phyloP scores from a whole-genome alignment of 1,284 basidiomycete genomes.

The Boletus hoseneyae region DNA sequence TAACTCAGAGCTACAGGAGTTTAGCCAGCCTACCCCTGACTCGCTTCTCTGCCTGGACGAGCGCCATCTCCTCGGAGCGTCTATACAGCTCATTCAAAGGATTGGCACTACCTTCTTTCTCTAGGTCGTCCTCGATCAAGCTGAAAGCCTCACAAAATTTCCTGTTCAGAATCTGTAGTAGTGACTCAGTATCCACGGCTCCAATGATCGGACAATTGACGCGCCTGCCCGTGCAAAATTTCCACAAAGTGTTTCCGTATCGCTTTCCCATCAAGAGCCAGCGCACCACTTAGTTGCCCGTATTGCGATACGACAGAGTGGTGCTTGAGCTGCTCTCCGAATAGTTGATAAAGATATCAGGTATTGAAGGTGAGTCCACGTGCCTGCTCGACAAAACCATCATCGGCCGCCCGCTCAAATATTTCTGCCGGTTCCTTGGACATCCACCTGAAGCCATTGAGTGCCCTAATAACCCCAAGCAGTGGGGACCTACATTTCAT shows the following conservation, averaged over 20 bases:
- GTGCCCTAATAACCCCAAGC: slow-evolving; percentile 1
- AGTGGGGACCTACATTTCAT: slow-evolving; percentile 50
- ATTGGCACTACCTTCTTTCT: slow-evolving; percentile 54
- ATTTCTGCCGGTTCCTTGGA: slow-evolving; percentile 71
- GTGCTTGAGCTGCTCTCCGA: slow-evolving; percentile 48
- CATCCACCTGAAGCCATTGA: slow-evolving; percentile 54
- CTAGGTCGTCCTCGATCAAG: slow-evolving; percentile 54
- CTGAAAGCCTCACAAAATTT: slow-evolving; percentile 58
- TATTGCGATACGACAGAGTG: slow-evolving; percentile 62
- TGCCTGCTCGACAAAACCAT: slow-evolving; percentile 59
- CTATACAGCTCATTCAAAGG: slow-evolving; percentile 55
- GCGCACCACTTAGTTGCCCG: slow-evolving; percentile 57
- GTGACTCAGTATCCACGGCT: not conserved
- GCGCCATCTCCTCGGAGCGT: slow-evolving; percentile 48
- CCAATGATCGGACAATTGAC: slow-evolving; percentile 3
- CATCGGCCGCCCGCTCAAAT: slow-evolving; percentile 64
- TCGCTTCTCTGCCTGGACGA: slow-evolving; percentile 57
- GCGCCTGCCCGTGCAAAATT: slow-evolving; percentile 55
- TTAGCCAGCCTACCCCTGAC: slow-evolving; percentile 49
- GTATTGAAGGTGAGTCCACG: not conserved
- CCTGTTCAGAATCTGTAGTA: slow-evolving; percentile 50
- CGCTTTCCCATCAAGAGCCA: slow-evolving; percentile 50
- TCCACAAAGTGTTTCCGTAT: slow-evolving; percentile 53
- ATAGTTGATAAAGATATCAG: not conserved
- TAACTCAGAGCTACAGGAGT: slow-evolving; percentile 39